Evolutionary conservation across 148 eudicot species (phyloP).

Genomic region (Arbutus unedo): DNA sequence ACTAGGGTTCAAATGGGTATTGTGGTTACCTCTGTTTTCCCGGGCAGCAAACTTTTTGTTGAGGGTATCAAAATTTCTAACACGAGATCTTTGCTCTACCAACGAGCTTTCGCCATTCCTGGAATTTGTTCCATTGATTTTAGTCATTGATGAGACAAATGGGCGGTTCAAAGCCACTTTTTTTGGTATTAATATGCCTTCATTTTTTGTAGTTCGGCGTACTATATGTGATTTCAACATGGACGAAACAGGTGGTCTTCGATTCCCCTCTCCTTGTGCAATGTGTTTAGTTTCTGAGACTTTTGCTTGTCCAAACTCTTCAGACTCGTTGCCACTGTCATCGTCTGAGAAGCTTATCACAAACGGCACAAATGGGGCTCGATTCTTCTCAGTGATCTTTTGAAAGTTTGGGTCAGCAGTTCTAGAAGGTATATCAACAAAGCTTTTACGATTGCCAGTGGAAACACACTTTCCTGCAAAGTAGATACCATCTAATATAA

Average conservation of each 20-base stretch:
- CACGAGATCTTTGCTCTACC: conserved; percentile 28
- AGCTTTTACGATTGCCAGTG: conserved; percentile 23
- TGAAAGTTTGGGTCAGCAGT: conserved; percentile 18
- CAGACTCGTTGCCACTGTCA: conserved; percentile 68
- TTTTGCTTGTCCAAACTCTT: conserved; percentile 30
- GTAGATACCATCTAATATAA: conserved; percentile 18
- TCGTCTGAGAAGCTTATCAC: conserved; percentile 75
- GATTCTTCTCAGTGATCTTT: conserved; percentile 39
- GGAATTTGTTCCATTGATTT: conserved; percentile 33
- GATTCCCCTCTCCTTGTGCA: conserved; percentile 24
- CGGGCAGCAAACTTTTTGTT: conserved; percentile 26
- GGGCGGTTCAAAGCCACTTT: conserved; percentile 36
- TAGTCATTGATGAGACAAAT: conserved; percentile 33
- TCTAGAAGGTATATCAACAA: conserved; percentile 26
- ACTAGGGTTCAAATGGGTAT: conserved; percentile 31
- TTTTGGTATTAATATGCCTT: conserved; percentile 29
- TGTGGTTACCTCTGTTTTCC: conserved; percentile 34
- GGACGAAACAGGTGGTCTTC: conserved; percentile 33
- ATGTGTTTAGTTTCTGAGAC: conserved; percentile 16
- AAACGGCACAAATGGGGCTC: conserved; percentile 47
- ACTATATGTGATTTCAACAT: conserved; percentile 22
- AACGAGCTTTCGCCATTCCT: conserved; percentile 23
- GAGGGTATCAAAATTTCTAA: conserved; percentile 25
- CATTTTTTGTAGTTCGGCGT: conserved; percentile 27
- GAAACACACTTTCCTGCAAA: conserved; percentile 33